Evolutionary conservation across 1,139 yeast species (phyloP), one percentile per base, ranked within the genome.

Genomic region (Yamadazyma siamensis): DNA sequence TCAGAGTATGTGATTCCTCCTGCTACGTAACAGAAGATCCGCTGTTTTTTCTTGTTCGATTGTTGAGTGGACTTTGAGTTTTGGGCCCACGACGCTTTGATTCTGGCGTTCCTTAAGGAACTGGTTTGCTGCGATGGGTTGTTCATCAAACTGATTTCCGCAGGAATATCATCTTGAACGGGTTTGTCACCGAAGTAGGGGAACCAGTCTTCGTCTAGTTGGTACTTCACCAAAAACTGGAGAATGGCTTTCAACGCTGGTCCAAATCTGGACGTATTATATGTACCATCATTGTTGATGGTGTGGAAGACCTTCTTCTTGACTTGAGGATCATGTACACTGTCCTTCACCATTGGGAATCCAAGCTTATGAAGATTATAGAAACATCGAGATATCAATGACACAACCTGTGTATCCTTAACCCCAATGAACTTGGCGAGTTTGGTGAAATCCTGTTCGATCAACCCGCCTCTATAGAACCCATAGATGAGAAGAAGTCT

Each of bases 1-100:
- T 94, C 99, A 3, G 89, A 75, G 42, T 82, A 77, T 0, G 97
- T 87, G 23, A 85, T 61, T 8, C 98, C 98, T 14, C 99, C 99
- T 1, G 94, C 84, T 23, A 88, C 75, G 50, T 79, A 91, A 38
- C 88, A 77, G 45, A 89, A 76, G 6, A 89, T 69, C 28, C 91
- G 61, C 48, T 85, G 95, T 42, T 76, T 73, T 26, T 77, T 73
- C n/a, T 70, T 64, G 22, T 34, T 20, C 11, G 41, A n/a, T 32
- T 26, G 32, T 34, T 37, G 41, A 9, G 47, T 29, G 10, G 50
- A 38, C 3, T 57, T 54, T 15, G 78, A 65, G 10, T 73, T 64
- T 36, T 68, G 72, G 2, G 94, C 88, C 95, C 95, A 86, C 1
- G 81, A 77, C 0, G 95, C 91, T 41, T 82, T 79, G 43, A 82